Evolutionary conservation across 768 basidiomycete species (phyloP).

Genomic region (Cubamyces sp.): DNA sequence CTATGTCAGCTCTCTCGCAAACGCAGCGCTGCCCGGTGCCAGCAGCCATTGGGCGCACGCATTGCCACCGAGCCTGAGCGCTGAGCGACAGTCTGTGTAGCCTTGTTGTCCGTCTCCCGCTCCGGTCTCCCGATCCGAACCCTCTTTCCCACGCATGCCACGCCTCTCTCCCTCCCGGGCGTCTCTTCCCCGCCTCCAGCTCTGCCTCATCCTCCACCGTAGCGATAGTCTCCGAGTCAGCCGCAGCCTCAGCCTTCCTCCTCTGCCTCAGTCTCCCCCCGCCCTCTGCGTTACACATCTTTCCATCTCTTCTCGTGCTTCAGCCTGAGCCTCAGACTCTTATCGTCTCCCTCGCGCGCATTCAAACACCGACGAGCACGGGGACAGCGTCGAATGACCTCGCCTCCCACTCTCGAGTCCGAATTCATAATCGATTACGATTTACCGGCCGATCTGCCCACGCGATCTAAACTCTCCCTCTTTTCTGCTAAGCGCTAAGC

Average conservation of each 20-base stretch:
- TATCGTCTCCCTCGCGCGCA: not conserved
- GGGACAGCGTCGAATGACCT: not conserved
- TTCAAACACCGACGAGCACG: not conserved
- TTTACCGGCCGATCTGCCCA: conserved; percentile 15
- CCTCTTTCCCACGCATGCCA: conserved; percentile 2
- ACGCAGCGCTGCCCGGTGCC: not conserved
- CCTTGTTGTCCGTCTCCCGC: conserved; percentile 10
- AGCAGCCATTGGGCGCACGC: not conserved
- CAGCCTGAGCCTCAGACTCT: not conserved
- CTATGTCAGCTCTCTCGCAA: conserved; percentile 3
- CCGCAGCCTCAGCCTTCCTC: not conserved
- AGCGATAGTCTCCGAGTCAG: not conserved
- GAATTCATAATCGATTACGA: not conserved
- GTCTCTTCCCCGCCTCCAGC: not conserved
- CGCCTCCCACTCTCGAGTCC: not conserved
- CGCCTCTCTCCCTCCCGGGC: conserved; percentile 6
- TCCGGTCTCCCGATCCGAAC: conserved; percentile 11
- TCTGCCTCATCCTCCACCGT: no score
- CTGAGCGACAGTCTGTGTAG: conserved; percentile 13
- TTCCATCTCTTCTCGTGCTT: not conserved
- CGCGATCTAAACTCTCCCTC: conserved; percentile 21
- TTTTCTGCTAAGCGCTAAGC: not conserved
- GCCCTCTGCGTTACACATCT: not conserved
- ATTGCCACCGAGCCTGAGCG: conserved; percentile 26
- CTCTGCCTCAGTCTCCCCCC: conserved; percentile 2